These are phyloP conservation scores for Climacium dendroides DNA, from an alignment of 225 moss, liverwort and hornwort species.

Conservation along the genomic window DNA sequence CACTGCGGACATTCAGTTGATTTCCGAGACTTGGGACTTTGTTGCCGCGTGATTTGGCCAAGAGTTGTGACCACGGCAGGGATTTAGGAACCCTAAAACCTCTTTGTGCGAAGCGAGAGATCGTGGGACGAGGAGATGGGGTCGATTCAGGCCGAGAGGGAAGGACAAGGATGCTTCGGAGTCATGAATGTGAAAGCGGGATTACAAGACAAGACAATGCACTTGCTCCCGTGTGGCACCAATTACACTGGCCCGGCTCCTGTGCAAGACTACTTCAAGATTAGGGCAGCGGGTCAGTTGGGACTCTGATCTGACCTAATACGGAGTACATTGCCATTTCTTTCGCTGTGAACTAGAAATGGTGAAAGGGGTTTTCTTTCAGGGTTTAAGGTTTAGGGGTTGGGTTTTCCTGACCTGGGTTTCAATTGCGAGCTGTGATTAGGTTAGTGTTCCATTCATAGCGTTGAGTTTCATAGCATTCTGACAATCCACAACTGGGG, in stretches of 20 bases:
- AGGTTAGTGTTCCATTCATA: background rate
- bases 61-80: background rate
- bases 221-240: constrained; percentile 43
- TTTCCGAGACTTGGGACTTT: background rate
- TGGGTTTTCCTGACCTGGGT: background rate
- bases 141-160: background rate
- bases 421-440: background rate
- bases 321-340: background rate
- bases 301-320: background rate
- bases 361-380: background rate
- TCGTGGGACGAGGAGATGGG: background rate
- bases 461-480: background rate
- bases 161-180: constrained; percentile 19
- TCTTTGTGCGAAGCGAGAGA: background rate
- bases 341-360: background rate
- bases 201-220: constrained; percentile 20
- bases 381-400: background rate
- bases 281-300: constrained; percentile 17
- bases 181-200: constrained; percentile 12
- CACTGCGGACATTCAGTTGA: no score
- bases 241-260: constrained; percentile 33
- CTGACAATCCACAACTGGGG: background rate
- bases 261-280: constrained; percentile 39
- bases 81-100: background rate
- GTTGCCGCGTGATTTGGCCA: background rate